Evolutionary conservation across 164 flowering plant species (phyloP).

Genomic region (Sedum album): DNA sequence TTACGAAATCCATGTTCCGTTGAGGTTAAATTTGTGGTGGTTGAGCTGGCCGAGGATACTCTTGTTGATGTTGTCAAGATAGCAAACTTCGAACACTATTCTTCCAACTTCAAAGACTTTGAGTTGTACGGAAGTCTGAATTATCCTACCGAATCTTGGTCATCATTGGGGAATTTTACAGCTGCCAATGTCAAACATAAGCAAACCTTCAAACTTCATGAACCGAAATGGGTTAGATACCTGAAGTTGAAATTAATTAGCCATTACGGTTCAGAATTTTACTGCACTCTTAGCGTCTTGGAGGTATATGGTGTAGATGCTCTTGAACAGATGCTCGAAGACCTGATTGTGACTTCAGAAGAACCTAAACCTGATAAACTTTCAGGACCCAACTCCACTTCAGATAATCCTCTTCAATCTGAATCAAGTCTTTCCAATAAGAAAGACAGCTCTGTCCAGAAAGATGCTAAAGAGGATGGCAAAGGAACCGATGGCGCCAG

Average conservation of each 20-base stretch:
- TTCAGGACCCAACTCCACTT: constrained; percentile 25
- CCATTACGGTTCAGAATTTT: constrained; percentile 82
- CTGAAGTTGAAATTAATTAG: constrained; percentile 52
- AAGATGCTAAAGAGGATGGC: constrained; percentile 9
- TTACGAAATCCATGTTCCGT: constrained; percentile 81
- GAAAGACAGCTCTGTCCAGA: constrained; percentile 15
- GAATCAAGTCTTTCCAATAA: constrained; percentile 11
- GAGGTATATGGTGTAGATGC: constrained; percentile 80
- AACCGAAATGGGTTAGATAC: constrained; percentile 79
- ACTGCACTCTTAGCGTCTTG: constrained; percentile 66
- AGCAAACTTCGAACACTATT: constrained; percentile 81
- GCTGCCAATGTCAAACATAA: constrained; percentile 69
- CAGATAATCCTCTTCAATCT: constrained; percentile 17
- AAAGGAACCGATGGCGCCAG: constrained; percentile 22
- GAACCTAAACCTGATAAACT: constrained; percentile 21
- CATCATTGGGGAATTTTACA: constrained; percentile 43
- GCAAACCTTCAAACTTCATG: constrained; percentile 57
- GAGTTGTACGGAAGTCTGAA: constrained; percentile 55
- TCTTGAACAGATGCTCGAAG: constrained; percentile 14
- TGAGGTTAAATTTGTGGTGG: constrained; percentile 50
- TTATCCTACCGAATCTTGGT: constrained; percentile 68
- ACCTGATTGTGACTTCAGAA: constrained; percentile 35
- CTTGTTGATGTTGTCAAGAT: constrained; percentile 65
- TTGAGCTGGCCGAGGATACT: constrained; percentile 79
- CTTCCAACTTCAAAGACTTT: constrained; percentile 81